Evolutionary conservation across 345 rosid genomes (phyloP).

Genomic region (Abelmoschus esculentus): DNA sequence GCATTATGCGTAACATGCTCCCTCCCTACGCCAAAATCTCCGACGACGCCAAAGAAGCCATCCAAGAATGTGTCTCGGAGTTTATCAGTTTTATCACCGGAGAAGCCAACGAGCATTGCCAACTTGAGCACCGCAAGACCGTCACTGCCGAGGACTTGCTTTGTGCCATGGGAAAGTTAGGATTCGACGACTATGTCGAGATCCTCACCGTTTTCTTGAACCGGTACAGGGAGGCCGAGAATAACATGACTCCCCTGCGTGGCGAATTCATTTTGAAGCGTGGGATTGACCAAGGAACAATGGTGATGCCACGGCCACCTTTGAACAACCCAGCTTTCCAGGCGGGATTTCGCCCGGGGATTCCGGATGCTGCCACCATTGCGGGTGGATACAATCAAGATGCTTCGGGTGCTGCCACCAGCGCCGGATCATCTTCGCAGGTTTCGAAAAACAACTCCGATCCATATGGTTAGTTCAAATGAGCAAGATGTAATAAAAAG

Average conservation of each 20-base stretch:
- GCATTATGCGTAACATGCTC: slow-evolving; percentile 53
- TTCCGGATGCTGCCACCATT: slow-evolving; percentile 1
- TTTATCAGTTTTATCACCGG: slow-evolving; percentile 65
- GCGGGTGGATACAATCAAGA: neutral
- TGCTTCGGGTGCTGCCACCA: neutral
- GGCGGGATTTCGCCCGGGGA: slow-evolving; percentile 3
- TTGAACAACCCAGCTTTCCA: neutral
- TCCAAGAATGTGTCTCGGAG: slow-evolving; percentile 68
- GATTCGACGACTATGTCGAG: slow-evolving; percentile 49
- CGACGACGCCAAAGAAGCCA: slow-evolving; percentile 57
- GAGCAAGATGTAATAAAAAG: neutral
- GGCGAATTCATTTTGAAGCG: slow-evolving; percentile 12
- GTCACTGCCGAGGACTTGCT: slow-evolving; percentile 54
- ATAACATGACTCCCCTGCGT: slow-evolving; percentile 18
- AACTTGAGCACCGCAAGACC: slow-evolving; percentile 62
- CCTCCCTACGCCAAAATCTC: slow-evolving; percentile 57
- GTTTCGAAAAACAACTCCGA: slow-evolving; percentile 4
- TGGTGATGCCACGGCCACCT: slow-evolving; percentile 1
- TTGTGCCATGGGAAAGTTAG: slow-evolving; percentile 59
- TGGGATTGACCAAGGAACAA: neutral
- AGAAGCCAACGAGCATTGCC: slow-evolving; percentile 65
- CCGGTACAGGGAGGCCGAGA: slow-evolving; percentile 44
- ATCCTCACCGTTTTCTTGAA: slow-evolving; percentile 32
- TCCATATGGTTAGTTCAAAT: slow-evolving; percentile 15
- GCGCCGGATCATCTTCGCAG: slow-evolving; percentile 14